A percentile compares a stretch with the other conserved stretches of the same genome.
phyloP scores from a whole-genome alignment of 106 monocot species.

The Dendrobium catenatum region DNA sequence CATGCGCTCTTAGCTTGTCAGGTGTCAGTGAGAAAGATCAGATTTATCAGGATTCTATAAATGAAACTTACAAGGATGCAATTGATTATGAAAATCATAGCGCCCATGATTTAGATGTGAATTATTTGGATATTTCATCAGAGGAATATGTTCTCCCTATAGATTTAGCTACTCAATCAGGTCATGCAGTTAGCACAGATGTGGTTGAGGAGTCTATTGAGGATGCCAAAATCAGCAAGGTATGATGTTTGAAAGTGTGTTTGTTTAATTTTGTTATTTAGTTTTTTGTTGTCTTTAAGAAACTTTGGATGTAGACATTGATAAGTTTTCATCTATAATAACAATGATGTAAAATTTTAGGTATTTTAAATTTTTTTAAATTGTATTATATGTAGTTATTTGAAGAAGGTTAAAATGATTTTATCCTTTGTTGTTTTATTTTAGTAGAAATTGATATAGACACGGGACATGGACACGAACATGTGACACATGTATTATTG shows the following conservation, averaged over 20 bases:
- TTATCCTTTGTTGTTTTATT: not conserved
- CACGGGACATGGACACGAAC: too few relatives aligned
- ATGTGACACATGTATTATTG: too few relatives aligned
- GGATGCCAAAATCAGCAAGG: slow-evolving; percentile 6
- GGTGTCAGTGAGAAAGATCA: not conserved
- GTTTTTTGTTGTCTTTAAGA: not conserved
- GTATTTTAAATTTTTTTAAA: not conserved
- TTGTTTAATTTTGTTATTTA: not conserved
- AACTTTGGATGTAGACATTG: not conserved
- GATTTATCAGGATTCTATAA: not conserved
- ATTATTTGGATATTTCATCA: not conserved
- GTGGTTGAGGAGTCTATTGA: slow-evolving; percentile 6
- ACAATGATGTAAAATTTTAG: not conserved
- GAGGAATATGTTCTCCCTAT: not conserved
- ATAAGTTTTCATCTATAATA: not conserved
- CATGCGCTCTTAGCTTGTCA: not conserved
- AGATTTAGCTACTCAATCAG: slow-evolving; percentile 4
- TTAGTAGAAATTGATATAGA: too few relatives aligned
- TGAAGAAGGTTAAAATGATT: not conserved
- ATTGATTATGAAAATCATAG: not conserved
- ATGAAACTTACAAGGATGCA: not conserved
- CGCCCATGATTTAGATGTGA: not conserved
- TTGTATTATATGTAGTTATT: not conserved
- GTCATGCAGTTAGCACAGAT: not conserved
- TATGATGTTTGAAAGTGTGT: slow-evolving; percentile 4